Evolutionary conservation across 345 rosid genomes (phyloP), one percentile per base, ranked within the genome.

Genomic region (Euphorbia lathyris): DNA sequence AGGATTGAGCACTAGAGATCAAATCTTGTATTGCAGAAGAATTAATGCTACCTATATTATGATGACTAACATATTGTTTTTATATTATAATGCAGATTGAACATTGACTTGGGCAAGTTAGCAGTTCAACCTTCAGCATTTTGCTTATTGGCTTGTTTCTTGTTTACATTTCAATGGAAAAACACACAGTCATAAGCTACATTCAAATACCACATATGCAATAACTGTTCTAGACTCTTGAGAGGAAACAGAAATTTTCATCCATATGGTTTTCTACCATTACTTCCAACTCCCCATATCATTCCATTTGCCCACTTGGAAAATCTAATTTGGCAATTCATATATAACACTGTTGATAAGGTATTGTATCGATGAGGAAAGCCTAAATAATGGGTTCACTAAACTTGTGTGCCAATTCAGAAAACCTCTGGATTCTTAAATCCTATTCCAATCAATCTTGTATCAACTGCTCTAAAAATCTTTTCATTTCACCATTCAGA

Each of bases 201-300:
- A 50, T 32, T 61, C 69, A 50, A 27, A 65, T 48, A 65, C 47
- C 40, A 7, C 13, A 65, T 29, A 48, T 16, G 51, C 51, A 45
- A 14, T 45, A 45, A 13, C 11, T 45, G 51, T 45, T 45, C 11
- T 45, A 45, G 19, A 45, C 51, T 7, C 51, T 7, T 40, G 1
- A 45, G 51, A 45, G 12, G 12, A 11, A 45, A 11, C 5, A 4
- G 45, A 40, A 1, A 6, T 45, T 0, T 45, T 45, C 51, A 45
- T 12, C 51, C 17, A 45, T 16, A 14, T 45, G 19, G 51, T 11
- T 45, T 32, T 32, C 36, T 40, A 40, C 7, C 43, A 40, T 40
- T 4, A 40, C 43, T 40, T 40, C 43, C 43, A 40, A 32, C 36
- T 32, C 36, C 36, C 36, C 36, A 5, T 32, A 32, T 32, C 36